Conservation (phyloP, 2,329 filamentous ascomycete species). For the Trichophyton mentagrophytes region DNA sequence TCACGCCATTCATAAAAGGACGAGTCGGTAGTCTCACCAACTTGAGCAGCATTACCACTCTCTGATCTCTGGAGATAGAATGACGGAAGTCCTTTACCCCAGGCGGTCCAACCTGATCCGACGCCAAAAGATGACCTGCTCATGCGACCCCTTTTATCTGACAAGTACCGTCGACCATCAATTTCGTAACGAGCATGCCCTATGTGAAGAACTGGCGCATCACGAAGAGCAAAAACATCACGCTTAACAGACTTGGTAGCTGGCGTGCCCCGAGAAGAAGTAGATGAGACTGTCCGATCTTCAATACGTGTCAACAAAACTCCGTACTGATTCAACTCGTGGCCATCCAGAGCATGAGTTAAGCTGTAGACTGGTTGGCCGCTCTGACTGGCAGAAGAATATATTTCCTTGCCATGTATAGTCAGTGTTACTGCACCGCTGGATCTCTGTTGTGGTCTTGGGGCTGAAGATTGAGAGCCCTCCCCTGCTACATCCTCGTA, state of each 20-base stretch:
- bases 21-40: background rate
- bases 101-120: slow-evolving; percentile 11
- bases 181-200: slow-evolving; percentile 10
- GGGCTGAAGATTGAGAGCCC: background rate
- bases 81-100: slow-evolving; percentile 10
- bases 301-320: slow-evolving; percentile 12
- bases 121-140: slow-evolving; percentile 7
- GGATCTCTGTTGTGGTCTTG: background rate
- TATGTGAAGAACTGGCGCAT: slow-evolving; percentile 6
- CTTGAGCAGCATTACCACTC: background rate
- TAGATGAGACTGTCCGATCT: background rate
- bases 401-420: slow-evolving; percentile 12
- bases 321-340: slow-evolving; percentile 10
- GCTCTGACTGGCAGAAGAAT: slow-evolving; percentile 7
- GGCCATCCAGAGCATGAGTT: slow-evolving; percentile 13
- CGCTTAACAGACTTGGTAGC: slow-evolving; percentile 1
- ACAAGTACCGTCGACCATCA: slow-evolving; percentile 10
- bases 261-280: background rate
- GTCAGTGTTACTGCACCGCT: slow-evolving; percentile 8
- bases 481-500: slow-evolving; percentile 7
- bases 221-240: slow-evolving; percentile 12
- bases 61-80: slow-evolving; percentile 7
- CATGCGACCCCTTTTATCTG: slow-evolving; percentile 12
- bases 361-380: slow-evolving; percentile 13
- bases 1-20: slow-evolving; percentile 14